These are phyloP conservation scores for Musa troglodytarum DNA, from an alignment of 176 grass and related monocot species.

Conservation along the genomic window DNA sequence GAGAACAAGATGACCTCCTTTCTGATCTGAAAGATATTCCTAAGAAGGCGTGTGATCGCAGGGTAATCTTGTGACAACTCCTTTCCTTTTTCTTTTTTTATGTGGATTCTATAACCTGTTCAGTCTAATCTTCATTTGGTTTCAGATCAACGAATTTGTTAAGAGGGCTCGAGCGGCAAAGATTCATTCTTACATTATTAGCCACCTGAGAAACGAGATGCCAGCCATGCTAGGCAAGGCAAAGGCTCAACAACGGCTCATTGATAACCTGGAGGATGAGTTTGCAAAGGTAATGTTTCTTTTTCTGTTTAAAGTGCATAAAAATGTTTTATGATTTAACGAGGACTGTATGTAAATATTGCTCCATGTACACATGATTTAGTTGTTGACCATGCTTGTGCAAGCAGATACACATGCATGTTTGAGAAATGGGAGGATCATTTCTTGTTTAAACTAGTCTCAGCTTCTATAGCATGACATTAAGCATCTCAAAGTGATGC, in stretches of 20 bases:
- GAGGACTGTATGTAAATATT: too few relatives aligned
- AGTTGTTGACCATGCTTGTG: too few relatives aligned
- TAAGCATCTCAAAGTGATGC: too few relatives aligned
- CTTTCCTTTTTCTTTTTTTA: not conserved
- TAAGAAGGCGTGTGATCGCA: conserved; percentile 89
- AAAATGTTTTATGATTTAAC: too few relatives aligned
- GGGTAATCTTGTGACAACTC: conserved; percentile 30
- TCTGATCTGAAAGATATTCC: conserved; percentile 91
- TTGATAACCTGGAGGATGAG: conserved; percentile 68
- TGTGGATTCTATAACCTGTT: not conserved
- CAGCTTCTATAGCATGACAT: too few relatives aligned
- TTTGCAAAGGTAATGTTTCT: conserved; percentile 57
- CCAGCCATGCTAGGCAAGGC: conserved; percentile 89
- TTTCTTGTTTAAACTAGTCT: too few relatives aligned
- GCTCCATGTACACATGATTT: not conserved
- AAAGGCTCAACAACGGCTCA: conserved; percentile 78
- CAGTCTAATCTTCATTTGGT: not conserved
- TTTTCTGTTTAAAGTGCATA: too few relatives aligned
- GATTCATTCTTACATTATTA: conserved; percentile 87
- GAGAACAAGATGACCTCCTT: conserved; percentile 91
- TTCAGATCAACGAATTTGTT: conserved; percentile 92
- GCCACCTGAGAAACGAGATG: conserved; percentile 89
- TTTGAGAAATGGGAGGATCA: too few relatives aligned
- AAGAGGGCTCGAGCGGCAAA: conserved; percentile 89
- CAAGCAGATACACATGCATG: not conserved